Percentiles rank a stretch among this genome's conserved stretches.
Evolutionary conservation across 2,329 filamentous ascomycete genomes (phyloP).

Genomic region (Fusarium solani-melongenae): DNA sequence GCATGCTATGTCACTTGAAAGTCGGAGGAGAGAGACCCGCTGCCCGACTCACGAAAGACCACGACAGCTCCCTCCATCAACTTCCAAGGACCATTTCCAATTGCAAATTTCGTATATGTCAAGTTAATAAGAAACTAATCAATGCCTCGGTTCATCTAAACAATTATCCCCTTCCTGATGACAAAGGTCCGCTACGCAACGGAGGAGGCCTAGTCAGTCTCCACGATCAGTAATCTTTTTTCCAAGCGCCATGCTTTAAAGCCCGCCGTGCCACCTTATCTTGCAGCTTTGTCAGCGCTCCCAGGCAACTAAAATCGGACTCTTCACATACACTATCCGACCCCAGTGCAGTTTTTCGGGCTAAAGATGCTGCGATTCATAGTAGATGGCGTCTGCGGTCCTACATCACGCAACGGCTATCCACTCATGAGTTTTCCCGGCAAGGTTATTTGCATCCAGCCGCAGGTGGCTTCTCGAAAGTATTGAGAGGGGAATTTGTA

Average conservation of each 20-base stretch:
- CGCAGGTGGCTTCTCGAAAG: neutral
- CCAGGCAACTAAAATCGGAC: neutral
- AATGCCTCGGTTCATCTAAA: neutral
- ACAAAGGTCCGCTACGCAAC: neutral
- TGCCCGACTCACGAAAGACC: neutral
- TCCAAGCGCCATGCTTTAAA: neutral
- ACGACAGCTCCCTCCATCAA: neutral
- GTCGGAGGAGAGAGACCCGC: neutral
- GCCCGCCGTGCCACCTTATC: neutral
- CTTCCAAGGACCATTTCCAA: neutral
- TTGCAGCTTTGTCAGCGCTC: slow-evolving; percentile 2
- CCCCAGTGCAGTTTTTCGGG: neutral
- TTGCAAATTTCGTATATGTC: neutral
- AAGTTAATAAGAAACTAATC: neutral
- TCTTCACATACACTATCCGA: slow-evolving; percentile 3
- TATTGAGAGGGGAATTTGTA: neutral
- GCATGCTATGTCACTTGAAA: neutral
- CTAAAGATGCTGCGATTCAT: neutral
- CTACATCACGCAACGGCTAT: slow-evolving; percentile 1
- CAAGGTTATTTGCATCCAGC: neutral
- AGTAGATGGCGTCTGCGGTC: neutral
- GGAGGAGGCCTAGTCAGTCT: neutral
- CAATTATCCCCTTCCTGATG: neutral
- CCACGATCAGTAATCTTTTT: slow-evolving; percentile 6
- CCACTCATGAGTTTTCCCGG: neutral